Conservation (phyloP, 202 grass and related monocot species). For the Setaria viridis region DNA sequence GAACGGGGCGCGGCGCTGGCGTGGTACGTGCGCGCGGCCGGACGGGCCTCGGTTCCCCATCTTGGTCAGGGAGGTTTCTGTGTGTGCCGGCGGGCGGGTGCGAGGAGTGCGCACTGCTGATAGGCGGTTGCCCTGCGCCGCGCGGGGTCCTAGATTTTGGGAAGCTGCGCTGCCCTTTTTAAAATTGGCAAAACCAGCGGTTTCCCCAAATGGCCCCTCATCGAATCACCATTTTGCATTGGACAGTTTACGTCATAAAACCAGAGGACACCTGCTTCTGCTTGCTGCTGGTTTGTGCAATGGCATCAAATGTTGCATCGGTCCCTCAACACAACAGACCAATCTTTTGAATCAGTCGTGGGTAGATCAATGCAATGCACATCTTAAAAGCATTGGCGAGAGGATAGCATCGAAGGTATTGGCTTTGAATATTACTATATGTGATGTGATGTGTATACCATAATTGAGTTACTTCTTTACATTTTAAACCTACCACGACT, state of each 20-base stretch:
- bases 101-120: background rate
- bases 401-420: too few species aligned
- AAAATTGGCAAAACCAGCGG: background rate
- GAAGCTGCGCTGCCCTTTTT: background rate
- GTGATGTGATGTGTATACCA: too few species aligned
- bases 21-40: background rate
- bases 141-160: constrained; percentile 1
- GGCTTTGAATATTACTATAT: too few species aligned
- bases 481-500: background rate
- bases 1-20: background rate
- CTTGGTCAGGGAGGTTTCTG: background rate
- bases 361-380: too few species aligned
- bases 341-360: too few species aligned
- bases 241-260: background rate
- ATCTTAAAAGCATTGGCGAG: too few species aligned
- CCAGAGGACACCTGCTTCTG: background rate
- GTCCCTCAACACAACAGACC: too few species aligned
- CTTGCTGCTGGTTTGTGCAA: too few species aligned
- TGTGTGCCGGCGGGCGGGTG: background rate
- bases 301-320: too few species aligned
- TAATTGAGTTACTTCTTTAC: background rate
- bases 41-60: background rate
- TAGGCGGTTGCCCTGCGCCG: constrained; percentile 15
- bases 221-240: background rate
- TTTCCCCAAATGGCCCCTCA: background rate